Conservation (phyloP, 148 eudicot genomes). For the Amaranthus cruentus region DNA sequence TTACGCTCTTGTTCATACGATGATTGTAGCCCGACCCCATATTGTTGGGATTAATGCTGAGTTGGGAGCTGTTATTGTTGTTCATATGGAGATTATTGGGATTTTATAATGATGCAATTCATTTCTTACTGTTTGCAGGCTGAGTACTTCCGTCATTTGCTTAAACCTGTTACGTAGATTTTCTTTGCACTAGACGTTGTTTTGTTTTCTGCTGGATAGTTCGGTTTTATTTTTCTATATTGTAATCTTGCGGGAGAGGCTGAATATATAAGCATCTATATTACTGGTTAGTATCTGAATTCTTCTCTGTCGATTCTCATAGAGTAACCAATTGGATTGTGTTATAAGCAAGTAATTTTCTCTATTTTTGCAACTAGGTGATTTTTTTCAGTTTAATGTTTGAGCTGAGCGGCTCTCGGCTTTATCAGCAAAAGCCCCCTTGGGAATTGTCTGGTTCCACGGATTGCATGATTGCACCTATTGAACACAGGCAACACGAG, state of each 20-base stretch:
- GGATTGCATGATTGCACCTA: conserved; percentile 34
- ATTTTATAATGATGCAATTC: conserved; percentile 2
- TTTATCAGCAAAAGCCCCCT: conserved; percentile 40
- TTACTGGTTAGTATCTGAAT: conserved; percentile 35
- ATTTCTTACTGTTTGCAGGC: conserved; percentile 48
- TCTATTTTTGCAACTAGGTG: conserved; percentile 33
- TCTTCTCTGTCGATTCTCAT: neutral
- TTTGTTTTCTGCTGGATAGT: conserved; percentile 31
- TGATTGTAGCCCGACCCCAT: too few species aligned
- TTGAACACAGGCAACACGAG: conserved; percentile 32
- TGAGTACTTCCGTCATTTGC: conserved; percentile 80
- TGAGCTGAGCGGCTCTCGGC: conserved; percentile 36
- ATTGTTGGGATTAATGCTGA: too few species aligned
- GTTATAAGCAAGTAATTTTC: neutral
- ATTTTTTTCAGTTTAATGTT: conserved; percentile 51
- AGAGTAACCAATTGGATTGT: neutral
- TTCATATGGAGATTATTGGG: neutral
- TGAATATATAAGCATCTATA: conserved; percentile 25
- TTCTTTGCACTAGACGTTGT: conserved; percentile 26
- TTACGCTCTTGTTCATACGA: too few species aligned
- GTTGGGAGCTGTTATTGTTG: neutral
- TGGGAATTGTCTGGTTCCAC: conserved; percentile 28
- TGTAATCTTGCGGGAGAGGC: conserved; percentile 30
- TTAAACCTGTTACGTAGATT: conserved; percentile 84
- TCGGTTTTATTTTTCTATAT: conserved; percentile 27